phyloP scores from a whole-genome alignment of 495 filamentous ascomycete species.

The Penicillium herquei region DNA sequence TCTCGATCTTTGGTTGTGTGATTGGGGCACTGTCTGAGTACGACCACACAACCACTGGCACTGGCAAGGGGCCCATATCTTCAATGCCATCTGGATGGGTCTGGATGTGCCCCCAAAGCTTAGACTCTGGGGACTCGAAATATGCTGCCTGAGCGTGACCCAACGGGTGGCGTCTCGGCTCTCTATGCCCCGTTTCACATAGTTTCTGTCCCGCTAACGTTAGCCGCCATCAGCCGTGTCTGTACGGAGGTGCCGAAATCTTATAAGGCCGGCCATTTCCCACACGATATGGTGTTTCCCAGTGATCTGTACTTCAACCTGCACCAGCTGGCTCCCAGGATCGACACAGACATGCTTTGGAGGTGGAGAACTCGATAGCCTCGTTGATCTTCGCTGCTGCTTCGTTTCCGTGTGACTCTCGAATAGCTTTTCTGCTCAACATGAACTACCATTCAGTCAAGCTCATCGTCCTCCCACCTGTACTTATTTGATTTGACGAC shows the following conservation, averaged over 20 bases:
- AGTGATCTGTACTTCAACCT: not conserved
- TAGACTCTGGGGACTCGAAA: not conserved
- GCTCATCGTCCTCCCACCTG: not conserved
- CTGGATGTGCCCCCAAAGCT: not conserved
- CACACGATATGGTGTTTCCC: too few species aligned
- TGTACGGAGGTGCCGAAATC: not conserved
- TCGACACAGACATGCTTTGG: not conserved
- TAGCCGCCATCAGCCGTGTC: constrained; percentile 2
- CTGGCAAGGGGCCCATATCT: not conserved
- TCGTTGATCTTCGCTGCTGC: not conserved
- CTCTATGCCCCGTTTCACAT: constrained; percentile 14
- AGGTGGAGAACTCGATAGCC: constrained; percentile 10
- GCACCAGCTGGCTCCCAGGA: not conserved
- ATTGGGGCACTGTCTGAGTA: not conserved
- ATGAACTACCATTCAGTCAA: not conserved
- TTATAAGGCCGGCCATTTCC: too few species aligned
- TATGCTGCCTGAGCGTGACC: not conserved
- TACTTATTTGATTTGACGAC: not conserved
- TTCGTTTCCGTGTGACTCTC: constrained; percentile 2
- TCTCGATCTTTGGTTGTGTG: constrained; percentile 6
- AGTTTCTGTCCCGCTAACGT: constrained; percentile 5
- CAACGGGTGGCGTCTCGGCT: constrained; percentile 17
- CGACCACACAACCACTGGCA: not conserved
- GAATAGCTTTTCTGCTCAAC: not conserved
- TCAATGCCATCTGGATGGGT: not conserved